Evolutionary conservation across 2,329 filamentous ascomycete genomes (phyloP).

Genomic region (Aspergillus viridinutans): DNA sequence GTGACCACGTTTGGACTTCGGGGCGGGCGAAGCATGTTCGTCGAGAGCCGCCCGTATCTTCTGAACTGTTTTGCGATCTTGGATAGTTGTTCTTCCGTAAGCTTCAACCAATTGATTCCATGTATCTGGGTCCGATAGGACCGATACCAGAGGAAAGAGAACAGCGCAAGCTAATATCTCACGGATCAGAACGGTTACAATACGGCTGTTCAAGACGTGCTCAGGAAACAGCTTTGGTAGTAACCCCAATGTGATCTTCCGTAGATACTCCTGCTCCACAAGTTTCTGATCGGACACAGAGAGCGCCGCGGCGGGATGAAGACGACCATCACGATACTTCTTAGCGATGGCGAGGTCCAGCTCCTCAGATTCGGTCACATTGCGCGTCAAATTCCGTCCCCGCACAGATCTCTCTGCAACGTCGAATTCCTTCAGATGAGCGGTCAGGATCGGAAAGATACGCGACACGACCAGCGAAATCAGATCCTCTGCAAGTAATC

Average conservation of each 20-base stretch:
- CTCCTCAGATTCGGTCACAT: conserved; percentile 93
- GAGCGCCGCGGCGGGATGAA: conserved; percentile 81
- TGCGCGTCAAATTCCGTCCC: conserved; percentile 80
- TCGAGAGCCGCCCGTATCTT: conserved; percentile 89
- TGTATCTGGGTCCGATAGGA: conserved; percentile 85
- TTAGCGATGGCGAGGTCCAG: conserved; percentile 91
- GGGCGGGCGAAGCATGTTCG: conserved; percentile 82
- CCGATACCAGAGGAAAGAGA: conserved; percentile 71
- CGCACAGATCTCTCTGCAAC: conserved; percentile 83
- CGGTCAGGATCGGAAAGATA: conserved; percentile 81
- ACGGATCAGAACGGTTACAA: conserved; percentile 74
- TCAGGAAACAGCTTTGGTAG: conserved; percentile 71
- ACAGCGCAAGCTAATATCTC: conserved; percentile 95
- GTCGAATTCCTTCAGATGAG: conserved; percentile 85
- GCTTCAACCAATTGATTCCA: conserved; percentile 97
- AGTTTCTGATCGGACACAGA: conserved; percentile 79
- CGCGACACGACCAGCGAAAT: conserved; percentile 77
- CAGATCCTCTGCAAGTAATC: conserved; percentile 71
- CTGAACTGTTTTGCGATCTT: conserved; percentile 91
- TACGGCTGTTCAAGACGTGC: conserved; percentile 70
- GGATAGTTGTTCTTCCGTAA: conserved; percentile 77
- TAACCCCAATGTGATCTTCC: conserved; percentile 67
- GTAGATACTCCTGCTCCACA: conserved; percentile 83
- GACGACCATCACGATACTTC: conserved; percentile 82
- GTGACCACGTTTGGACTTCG: conserved; percentile 59